phyloP scores from a whole-genome alignment of 2,329 filamentous ascomycete species.

The Fusarium luffae region DNA sequence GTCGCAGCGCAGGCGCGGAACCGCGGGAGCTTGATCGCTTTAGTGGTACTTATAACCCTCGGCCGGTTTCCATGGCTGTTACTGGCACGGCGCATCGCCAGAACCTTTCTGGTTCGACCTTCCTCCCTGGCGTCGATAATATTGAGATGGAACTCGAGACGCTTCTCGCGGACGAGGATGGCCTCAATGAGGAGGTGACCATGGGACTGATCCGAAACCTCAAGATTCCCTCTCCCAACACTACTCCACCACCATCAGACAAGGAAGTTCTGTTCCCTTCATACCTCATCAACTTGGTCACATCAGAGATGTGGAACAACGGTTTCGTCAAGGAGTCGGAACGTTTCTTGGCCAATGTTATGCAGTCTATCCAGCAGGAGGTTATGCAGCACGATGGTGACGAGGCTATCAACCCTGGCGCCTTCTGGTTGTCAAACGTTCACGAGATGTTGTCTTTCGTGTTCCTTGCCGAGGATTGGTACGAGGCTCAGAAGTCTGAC shows the following conservation, averaged over 20 bases:
- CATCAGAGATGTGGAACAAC: slow-evolving; percentile 99
- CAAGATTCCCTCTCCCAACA: slow-evolving; percentile 91
- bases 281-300: slow-evolving; percentile 98
- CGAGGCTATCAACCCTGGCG: slow-evolving; percentile 94
- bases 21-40: slow-evolving; percentile 88
- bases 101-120: slow-evolving; percentile 78
- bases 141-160: slow-evolving; percentile 96
- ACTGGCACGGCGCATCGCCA: slow-evolving; percentile 74
- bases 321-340: slow-evolving; percentile 99
- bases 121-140: slow-evolving; percentile 84
- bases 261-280: slow-evolving; percentile 99
- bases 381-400: slow-evolving; percentile 99
- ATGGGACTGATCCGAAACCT: slow-evolving; percentile 96
- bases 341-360: slow-evolving; percentile 97
- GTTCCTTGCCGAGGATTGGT: slow-evolving; percentile 99
- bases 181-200: slow-evolving; percentile 95
- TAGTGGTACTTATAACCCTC: slow-evolving; percentile 91
- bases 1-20: slow-evolving; percentile 90
- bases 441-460: slow-evolving; percentile 99
- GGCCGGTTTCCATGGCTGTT: slow-evolving; percentile 96
- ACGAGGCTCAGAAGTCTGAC: slow-evolving; percentile 98
- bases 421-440: slow-evolving; percentile 99
- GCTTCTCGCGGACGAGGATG: slow-evolving; percentile 93
- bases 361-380: slow-evolving; percentile 99
- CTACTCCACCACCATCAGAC: slow-evolving; percentile 90